Evolutionary conservation across 78 protist genomes (phyloP), one percentile per base, ranked within the genome.

Genomic region (Dictyostelium purpureum): DNA sequence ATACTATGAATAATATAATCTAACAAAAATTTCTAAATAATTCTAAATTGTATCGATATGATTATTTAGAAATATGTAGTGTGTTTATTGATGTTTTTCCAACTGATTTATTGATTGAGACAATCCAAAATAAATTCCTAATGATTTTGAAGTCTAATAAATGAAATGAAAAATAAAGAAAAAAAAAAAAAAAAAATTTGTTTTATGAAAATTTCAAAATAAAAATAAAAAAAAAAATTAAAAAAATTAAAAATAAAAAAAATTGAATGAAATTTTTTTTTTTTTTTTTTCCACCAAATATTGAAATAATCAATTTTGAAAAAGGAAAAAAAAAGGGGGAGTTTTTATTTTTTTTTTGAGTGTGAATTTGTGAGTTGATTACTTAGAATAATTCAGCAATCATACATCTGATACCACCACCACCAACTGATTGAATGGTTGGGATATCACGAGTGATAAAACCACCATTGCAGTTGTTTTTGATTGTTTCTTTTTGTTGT

Each of bases 331-430:
- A n/a, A n/a, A n/a, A n/a, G n/a, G n/a, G 49, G 7, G 49, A 43
- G 49, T 43, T 43, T 21, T 54, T 54, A 19, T 12, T 54, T 54
- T 54, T 54, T 54, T 54, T 21, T 54, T n/a, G 2, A 54, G 16
- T n/a, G n/a, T n/a, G n/a, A 49, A 49, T 49, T 14, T 49, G 54
- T 49, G 11, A 14, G 7, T 14, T 49, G 7, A 49, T 11, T 57
- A 31, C 66, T 87, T 65, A 87, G 40, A 57, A 74, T 38, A 90
- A 43, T 61, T 95, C 97, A n/a, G 94, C 97, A 49, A 95, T 77
- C 93, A 89, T 89, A 73, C 97, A 95, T 42, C 97, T 42, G 4
- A 81, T 94, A 78, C 93, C 82, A 66, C 97, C 95, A 83, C 97
- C 97, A 45, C 97, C 97, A 54, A 77, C 71, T 31, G 47, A 35